Base-by-base conservation (phyloP, 306 rosid genomes). In the Corylus americana region DNA sequence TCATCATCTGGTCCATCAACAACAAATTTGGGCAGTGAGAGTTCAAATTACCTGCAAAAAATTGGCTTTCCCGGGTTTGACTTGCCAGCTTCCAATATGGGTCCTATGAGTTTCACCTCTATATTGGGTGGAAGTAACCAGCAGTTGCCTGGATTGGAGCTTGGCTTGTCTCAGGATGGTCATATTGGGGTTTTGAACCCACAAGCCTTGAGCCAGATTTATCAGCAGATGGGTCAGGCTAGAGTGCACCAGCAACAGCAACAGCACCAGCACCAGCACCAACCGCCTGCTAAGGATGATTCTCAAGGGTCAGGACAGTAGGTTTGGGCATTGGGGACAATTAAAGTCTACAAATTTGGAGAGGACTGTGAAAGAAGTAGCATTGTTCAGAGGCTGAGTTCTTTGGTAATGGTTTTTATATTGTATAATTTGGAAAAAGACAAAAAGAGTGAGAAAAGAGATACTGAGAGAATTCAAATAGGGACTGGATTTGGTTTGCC, bases 141-240 rank as follows among this genome's bases (percentile, higher is more conserved):
- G 44, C 96, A 86, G 88, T 81, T 88, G 18, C 99, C 99, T 80
- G 97, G 98, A 62, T 85, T 95, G 85, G 99, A 93, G 77, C 89
- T 95, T 17, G 99, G 99, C 2, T 84, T 95, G 79, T 91, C 97
- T 7, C 99, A 93, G 35, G 99, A 94, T 85, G 97, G 92, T 9
- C 95, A 90, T 85, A 89, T 95, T 53, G 99, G 99, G 81, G 97
- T 91, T 27, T 78, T 95, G 81, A 95, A 87, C 81, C 88, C 94
- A 27, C 98, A 94, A 49, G 87, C 97, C 22, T 83, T 94, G 86
- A 90, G 12, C 74, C 99, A 93, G 90, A 89, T 95, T 92, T 95
- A 95, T 81, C 99, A 93, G 72, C 99, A 95, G 89, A 91, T 95
- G 93, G 96, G 94, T 25, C 97, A 92, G 50, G 85, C 88, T 78